These are phyloP conservation scores for Penicillium coprophilum DNA, from an alignment of 495 filamentous ascomycete genomes.

Conservation along the genomic window DNA sequence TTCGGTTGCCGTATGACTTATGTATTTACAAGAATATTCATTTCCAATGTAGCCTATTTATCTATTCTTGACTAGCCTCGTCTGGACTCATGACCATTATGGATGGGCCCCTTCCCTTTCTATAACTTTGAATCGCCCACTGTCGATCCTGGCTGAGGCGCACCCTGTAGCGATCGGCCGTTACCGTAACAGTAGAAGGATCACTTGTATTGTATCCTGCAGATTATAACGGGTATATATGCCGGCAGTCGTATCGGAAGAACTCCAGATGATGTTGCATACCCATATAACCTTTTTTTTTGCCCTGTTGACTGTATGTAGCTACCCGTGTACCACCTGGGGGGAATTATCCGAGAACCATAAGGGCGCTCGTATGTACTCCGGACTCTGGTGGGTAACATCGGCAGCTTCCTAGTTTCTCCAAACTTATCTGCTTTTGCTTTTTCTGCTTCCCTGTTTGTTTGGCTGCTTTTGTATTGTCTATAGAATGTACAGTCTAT, in stretches of 20 bases:
- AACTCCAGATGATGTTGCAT: slow-evolving; percentile 18
- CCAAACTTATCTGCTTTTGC: background rate
- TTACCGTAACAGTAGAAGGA: slow-evolving; percentile 5
- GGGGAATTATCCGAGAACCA: slow-evolving; percentile 13
- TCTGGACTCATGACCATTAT: background rate
- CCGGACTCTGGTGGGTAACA: slow-evolving; percentile 8
- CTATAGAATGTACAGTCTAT: slow-evolving; percentile 20
- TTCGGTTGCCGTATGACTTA: background rate
- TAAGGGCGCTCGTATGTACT: slow-evolving; percentile 1
- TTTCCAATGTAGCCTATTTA: background rate
- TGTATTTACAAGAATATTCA: background rate
- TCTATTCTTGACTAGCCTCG: slow-evolving; percentile 1
- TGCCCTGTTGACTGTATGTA: background rate
- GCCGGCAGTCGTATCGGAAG: slow-evolving; percentile 20
- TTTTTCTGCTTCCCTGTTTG: background rate
- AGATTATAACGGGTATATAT: background rate
- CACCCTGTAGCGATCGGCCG: slow-evolving; percentile 16
- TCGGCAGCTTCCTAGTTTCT: slow-evolving; percentile 11
- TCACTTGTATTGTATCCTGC: background rate
- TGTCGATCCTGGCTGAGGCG: slow-evolving; percentile 17
- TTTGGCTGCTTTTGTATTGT: slow-evolving; percentile 1
- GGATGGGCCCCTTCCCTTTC: background rate
- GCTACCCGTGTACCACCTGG: slow-evolving; percentile 10
- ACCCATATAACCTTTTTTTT: slow-evolving; percentile 4
- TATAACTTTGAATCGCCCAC: background rate